Evolutionary conservation across 139 green algal genomes (phyloP).

Genomic region (Dunaliella primolecta): DNA sequence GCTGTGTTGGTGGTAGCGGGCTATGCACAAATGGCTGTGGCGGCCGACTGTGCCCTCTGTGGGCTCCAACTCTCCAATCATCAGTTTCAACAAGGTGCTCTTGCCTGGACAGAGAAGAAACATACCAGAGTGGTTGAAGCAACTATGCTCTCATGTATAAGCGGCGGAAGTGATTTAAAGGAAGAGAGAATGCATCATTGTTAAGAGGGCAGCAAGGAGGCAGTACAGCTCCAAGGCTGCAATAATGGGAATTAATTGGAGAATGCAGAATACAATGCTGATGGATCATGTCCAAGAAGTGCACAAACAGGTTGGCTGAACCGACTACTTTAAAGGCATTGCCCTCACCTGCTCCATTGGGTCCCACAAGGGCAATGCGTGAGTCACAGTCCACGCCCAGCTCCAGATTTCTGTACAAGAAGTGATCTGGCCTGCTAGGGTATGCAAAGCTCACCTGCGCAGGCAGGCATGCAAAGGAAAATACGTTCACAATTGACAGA

Average conservation of each 20-base stretch:
- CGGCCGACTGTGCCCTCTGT: conserved; percentile 89
- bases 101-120: conserved; percentile 76
- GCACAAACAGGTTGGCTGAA: too few species aligned
- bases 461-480: conserved; percentile 34
- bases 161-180: too few species aligned
- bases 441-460: conserved; percentile 83
- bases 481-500: too few species aligned
- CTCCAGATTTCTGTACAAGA: conserved; percentile 82
- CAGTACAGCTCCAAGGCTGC: too few species aligned
- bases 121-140: too few species aligned
- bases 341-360: conserved; percentile 67
- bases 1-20: conserved; percentile 70
- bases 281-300: too few species aligned
- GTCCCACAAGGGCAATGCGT: conserved; percentile 90
- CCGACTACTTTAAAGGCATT: too few species aligned
- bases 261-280: too few species aligned
- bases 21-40: conserved; percentile 93
- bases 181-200: too few species aligned
- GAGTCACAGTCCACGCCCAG: conserved; percentile 94
- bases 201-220: too few species aligned
- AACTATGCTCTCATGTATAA: too few species aligned
- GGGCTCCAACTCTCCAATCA: conserved; percentile 87
- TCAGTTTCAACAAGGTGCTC: conserved; percentile 97
- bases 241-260: too few species aligned
- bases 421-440: conserved; percentile 38